These are phyloP conservation scores for Colletotrichum orchidophilum DNA, from an alignment of 2,329 filamentous ascomycete genomes.

Conservation along the genomic window DNA sequence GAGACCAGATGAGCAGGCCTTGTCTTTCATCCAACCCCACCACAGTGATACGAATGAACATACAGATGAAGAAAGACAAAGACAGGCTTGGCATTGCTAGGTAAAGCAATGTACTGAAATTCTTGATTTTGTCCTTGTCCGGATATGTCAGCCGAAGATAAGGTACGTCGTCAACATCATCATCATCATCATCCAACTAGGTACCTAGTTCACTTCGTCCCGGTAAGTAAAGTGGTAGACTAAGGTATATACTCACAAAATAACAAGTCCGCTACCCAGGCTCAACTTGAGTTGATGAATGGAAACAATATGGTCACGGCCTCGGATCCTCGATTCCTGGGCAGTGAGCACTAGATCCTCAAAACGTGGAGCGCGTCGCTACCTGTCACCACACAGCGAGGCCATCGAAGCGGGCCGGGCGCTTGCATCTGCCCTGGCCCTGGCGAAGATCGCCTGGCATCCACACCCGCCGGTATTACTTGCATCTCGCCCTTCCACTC, in stretches of 20 bases:
- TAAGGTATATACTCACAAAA: neutral
- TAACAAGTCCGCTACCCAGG: neutral
- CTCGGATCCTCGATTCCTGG: neutral
- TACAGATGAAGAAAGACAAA: neutral
- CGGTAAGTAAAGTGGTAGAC: too few relatives aligned
- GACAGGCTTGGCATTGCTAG: neutral
- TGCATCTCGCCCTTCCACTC: slow-evolving; percentile 26
- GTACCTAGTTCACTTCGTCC: too few relatives aligned
- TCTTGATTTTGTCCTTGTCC: neutral
- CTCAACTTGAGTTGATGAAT: neutral
- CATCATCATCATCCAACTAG: too few relatives aligned
- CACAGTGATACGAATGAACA: neutral
- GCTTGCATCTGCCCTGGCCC: slow-evolving; percentile 31
- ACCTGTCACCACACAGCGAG: neutral
- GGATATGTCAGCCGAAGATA: neutral
- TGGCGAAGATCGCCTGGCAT: slow-evolving; percentile 26
- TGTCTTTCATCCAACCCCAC: neutral
- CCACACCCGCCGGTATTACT: slow-evolving; percentile 15
- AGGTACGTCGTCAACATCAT: neutral
- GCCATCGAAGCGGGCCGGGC: slow-evolving; percentile 26
- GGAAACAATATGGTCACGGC: neutral
- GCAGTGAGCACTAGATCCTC: neutral
- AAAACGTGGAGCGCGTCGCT: neutral
- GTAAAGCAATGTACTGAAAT: neutral
- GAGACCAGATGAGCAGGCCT: neutral